phyloP scores from a whole-genome alignment of 495 filamentous ascomycete genomes.

The Hypoxylon fuscum region DNA sequence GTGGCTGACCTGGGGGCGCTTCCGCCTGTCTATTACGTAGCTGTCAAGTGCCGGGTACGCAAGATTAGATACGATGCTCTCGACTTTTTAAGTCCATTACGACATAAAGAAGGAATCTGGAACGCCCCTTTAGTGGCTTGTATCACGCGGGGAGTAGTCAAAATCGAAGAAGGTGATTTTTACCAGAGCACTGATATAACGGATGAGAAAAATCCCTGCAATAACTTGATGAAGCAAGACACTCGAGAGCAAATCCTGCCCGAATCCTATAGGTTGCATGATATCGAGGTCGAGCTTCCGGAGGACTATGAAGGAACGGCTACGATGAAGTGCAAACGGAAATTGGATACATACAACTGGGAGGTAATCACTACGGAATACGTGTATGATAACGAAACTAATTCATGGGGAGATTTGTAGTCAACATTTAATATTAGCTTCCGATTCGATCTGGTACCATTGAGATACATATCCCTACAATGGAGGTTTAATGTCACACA shows the following conservation, averaged over 20 bases:
- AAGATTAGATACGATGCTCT: slow-evolving; percentile 56
- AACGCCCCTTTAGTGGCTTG: slow-evolving; percentile 31
- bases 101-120: slow-evolving; percentile 66
- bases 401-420: slow-evolving; percentile 7
- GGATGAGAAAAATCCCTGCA: neutral
- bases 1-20: slow-evolving; percentile 61
- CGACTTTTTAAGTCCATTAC: slow-evolving; percentile 43
- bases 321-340: slow-evolving; percentile 18
- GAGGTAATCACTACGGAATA: slow-evolving; percentile 24
- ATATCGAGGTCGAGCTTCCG: slow-evolving; percentile 30
- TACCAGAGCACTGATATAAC: slow-evolving; percentile 27
- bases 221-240: neutral
- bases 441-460: too few species aligned
- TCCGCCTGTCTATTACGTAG: slow-evolving; percentile 61
- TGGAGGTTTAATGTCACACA: too few species aligned
- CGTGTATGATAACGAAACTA: slow-evolving; percentile 17
- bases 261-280: slow-evolving; percentile 25
- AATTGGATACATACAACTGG: slow-evolving; percentile 3
- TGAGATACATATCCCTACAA: too few species aligned
- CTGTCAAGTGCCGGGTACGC: slow-evolving; percentile 65
- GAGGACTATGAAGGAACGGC: slow-evolving; percentile 20
- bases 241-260: slow-evolving; percentile 5
- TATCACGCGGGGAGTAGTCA: slow-evolving; percentile 46
- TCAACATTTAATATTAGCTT: neutral
- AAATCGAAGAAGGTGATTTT: slow-evolving; percentile 50